Conservation (phyloP, 2,329 filamentous ascomycete genomes). For the Aureobasidium namibiae region DNA sequence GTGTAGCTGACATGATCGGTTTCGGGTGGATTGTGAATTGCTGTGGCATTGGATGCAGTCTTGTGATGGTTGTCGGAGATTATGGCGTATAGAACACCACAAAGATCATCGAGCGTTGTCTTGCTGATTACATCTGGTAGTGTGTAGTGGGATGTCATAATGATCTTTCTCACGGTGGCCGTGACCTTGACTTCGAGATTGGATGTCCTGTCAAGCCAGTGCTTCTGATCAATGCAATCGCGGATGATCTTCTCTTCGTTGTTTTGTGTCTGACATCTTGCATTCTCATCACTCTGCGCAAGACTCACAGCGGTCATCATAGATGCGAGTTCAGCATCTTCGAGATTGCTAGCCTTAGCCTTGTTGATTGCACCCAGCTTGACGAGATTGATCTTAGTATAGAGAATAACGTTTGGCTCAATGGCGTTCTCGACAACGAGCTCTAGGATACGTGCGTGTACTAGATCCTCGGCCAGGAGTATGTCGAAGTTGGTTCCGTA, state of each 20-base stretch:
- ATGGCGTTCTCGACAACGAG: neutral
- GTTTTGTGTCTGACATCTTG: no score
- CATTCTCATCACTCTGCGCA: neutral
- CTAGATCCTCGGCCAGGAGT: neutral
- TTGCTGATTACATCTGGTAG: neutral
- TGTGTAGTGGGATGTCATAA: neutral
- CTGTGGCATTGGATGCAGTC: no score
- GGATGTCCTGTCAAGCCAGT: neutral
- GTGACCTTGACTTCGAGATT: neutral
- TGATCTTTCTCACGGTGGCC: neutral
- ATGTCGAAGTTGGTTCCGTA: neutral
- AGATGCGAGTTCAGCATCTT: neutral
- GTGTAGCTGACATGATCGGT: no score
- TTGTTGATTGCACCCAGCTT: neutral
- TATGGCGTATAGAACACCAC: neutral
- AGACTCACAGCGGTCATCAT: neutral
- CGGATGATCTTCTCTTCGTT: neutral
- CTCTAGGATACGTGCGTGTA: neutral
- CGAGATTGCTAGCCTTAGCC: neutral
- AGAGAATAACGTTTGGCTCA: neutral
- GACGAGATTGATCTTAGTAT: neutral
- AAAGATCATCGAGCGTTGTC: neutral
- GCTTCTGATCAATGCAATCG: neutral
- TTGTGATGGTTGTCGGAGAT: neutral
- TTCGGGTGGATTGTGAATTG: no score